phyloP scores from a whole-genome alignment of 163 green algal genomes.

The Coccomyxa subellipsoidea region DNA sequence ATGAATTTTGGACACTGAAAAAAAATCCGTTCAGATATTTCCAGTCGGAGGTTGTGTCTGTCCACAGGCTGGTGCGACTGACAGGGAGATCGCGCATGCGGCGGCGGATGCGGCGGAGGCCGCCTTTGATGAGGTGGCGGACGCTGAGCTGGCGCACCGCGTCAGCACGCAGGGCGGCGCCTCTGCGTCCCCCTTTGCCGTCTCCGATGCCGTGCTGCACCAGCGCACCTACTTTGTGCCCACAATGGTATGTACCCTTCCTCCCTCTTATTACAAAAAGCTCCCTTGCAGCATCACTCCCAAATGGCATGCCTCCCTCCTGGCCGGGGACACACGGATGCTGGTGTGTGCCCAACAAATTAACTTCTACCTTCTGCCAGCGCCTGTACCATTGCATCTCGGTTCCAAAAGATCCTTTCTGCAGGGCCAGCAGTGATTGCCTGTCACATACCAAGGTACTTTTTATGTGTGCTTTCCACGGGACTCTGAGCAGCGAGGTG shows the following conservation, averaged over 20 bases:
- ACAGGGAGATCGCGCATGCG: constrained; percentile 31
- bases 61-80: constrained; percentile 31
- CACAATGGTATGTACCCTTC: constrained; percentile 36
- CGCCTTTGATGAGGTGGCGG: constrained; percentile 62
- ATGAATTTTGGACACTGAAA: too few species aligned
- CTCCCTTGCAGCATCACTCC: neutral
- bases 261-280: neutral
- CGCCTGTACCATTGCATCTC: too few species aligned
- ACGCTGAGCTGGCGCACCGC: constrained; percentile 50
- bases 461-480: too few species aligned
- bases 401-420: too few species aligned
- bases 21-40: too few species aligned
- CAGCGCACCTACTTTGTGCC: constrained; percentile 72
- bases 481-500: too few species aligned
- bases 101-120: constrained; percentile 48
- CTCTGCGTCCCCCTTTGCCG: constrained; percentile 8
- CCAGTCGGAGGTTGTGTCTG: neutral
- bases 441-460: too few species aligned
- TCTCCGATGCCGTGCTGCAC: constrained; percentile 51
- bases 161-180: neutral
- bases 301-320: too few species aligned
- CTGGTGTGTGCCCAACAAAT: too few species aligned
- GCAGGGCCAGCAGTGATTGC: too few species aligned
- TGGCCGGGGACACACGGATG: too few species aligned
- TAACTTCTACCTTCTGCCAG: too few species aligned